Percentiles rank a stretch among this genome's conserved stretches.
phyloP scores from a whole-genome alignment of 225 moss, liverwort and hornwort genomes.

The Takakia lepidozioides region DNA sequence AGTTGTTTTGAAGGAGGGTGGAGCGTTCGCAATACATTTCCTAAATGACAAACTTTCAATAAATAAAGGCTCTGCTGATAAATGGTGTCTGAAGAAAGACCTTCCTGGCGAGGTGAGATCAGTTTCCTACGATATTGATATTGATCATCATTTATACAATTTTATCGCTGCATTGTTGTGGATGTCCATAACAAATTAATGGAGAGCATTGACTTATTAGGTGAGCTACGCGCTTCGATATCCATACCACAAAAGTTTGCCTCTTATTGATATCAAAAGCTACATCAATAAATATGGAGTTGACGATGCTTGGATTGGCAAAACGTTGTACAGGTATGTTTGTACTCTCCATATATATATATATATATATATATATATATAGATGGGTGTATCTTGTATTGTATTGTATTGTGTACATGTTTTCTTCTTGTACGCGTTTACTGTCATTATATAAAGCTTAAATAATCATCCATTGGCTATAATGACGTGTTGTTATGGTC shows the following conservation, averaged over 20 bases:
- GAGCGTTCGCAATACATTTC: slow-evolving; percentile 17
- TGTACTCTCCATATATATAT: too few species aligned
- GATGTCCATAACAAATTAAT: too few species aligned
- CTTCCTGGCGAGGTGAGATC: slow-evolving; percentile 31
- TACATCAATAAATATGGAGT: slow-evolving; percentile 23
- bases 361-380: too few species aligned
- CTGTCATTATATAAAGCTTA: too few species aligned
- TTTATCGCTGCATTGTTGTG: too few species aligned
- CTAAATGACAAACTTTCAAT: slow-evolving; percentile 14
- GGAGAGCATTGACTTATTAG: slow-evolving; percentile 7
- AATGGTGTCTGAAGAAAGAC: slow-evolving; percentile 41
- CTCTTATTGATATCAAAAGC: slow-evolving; percentile 11
- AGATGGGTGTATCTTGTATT: too few species aligned
- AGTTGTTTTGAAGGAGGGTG: slow-evolving; percentile 15
- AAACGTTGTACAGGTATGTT: slow-evolving; percentile 20
- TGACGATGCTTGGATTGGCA: slow-evolving; percentile 25
- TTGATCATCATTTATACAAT: too few species aligned
- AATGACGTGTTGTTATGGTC: too few species aligned
- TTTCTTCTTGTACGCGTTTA: too few species aligned
- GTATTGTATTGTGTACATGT: too few species aligned
- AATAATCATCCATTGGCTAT: too few species aligned
- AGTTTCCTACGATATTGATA: too few species aligned
- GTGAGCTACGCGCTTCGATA: slow-evolving; percentile 15
- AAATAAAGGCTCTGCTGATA: slow-evolving; percentile 33
- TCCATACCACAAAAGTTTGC: slow-evolving; percentile 19